These are phyloP conservation scores for Paramecium caudatum DNA, from an alignment of 73 alveolate genomes.

Conservation along the genomic window DNA sequence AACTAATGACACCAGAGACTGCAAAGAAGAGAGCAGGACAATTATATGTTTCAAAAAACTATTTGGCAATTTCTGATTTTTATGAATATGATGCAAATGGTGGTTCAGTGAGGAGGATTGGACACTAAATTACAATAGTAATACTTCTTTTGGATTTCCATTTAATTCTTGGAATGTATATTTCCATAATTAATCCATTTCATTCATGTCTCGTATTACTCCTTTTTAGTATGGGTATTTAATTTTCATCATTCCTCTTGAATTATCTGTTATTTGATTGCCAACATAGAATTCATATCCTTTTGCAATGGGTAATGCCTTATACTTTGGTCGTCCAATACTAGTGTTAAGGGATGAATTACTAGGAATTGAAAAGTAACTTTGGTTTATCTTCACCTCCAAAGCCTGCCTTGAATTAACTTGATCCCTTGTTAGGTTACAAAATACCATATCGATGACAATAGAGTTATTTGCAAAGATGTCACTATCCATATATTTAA, in stretches of 20 bases:
- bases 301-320: slow-evolving; percentile 1
- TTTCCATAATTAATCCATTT: slow-evolving; percentile 61
- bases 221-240: slow-evolving; percentile 59
- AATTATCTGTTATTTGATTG: slow-evolving; percentile 34
- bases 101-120: slow-evolving; percentile 93
- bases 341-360: background rate
- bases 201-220: background rate
- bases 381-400: slow-evolving; percentile 65
- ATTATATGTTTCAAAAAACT: slow-evolving; percentile 88
- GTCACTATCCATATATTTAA: slow-evolving; percentile 25
- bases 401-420: slow-evolving; percentile 43
- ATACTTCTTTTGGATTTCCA: slow-evolving; percentile 35
- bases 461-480: slow-evolving; percentile 32
- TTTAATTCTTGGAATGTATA: slow-evolving; percentile 35
- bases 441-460: slow-evolving; percentile 31
- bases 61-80: slow-evolving; percentile 85
- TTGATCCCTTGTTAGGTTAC: slow-evolving; percentile 31
- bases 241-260: slow-evolving; percentile 25
- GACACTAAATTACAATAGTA: slow-evolving; percentile 85
- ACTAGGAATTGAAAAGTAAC: slow-evolving; percentile 30
- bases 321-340: slow-evolving; percentile 16
- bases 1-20: slow-evolving; percentile 83
- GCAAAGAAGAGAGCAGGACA: slow-evolving; percentile 91
- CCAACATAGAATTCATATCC: slow-evolving; percentile 39
- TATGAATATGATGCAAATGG: slow-evolving; percentile 87